These are phyloP conservation scores for Aspergillus sp. DNA, from an alignment of 2,329 filamentous ascomycete species.

Conservation along the genomic window DNA sequence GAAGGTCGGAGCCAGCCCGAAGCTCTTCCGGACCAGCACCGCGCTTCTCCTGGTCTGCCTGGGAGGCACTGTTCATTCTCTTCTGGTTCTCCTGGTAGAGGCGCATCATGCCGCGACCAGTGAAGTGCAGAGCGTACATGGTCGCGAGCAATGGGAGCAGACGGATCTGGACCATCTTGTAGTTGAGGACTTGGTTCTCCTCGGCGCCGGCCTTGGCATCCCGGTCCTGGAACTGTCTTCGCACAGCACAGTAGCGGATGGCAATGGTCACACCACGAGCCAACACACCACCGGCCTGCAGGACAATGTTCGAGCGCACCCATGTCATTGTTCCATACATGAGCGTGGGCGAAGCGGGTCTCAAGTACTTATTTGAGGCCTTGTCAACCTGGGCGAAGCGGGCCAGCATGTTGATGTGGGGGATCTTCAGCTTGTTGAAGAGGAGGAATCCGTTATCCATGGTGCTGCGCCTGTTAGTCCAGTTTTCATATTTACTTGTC, in stretches of 20 bases:
- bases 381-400: conserved; percentile 70
- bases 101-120: conserved; percentile 72
- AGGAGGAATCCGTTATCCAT: conserved; percentile 82
- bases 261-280: conserved; percentile 77
- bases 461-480: conserved; percentile 45
- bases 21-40: conserved; percentile 68
- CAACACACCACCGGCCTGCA: conserved; percentile 69
- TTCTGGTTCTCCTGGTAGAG: conserved; percentile 72
- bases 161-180: conserved; percentile 77
- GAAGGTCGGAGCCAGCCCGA: conserved; percentile 63
- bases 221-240: conserved; percentile 75
- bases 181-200: conserved; percentile 76
- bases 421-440: conserved; percentile 74
- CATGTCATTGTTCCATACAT: conserved; percentile 76
- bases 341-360: conserved; percentile 65
- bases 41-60: conserved; percentile 47
- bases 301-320: conserved; percentile 71
- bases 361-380: conserved; percentile 66
- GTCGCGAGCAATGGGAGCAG: conserved; percentile 70
- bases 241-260: conserved; percentile 69
- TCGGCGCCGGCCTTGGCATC: conserved; percentile 61
- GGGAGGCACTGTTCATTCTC: conserved; percentile 57
- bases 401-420: conserved; percentile 71
- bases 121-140: conserved; percentile 77
- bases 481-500: neutral